phyloP scores from a whole-genome alignment of 495 filamentous ascomycete genomes.

The Letharia columbiana region DNA sequence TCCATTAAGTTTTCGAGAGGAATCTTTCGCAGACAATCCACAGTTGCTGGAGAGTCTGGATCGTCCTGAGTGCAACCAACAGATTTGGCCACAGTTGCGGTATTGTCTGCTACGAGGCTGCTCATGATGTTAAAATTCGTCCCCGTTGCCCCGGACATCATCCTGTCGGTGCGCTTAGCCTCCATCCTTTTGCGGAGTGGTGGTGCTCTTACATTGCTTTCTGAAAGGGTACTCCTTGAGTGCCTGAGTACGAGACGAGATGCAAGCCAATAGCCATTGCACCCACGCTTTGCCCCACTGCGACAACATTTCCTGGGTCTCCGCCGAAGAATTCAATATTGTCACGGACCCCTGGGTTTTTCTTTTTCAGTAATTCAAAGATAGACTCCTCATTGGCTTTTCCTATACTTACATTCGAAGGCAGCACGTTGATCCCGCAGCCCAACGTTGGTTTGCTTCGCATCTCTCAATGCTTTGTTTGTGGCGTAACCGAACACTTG shows the following conservation, averaged over 20 bases:
- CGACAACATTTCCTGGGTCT: slow-evolving; percentile 28
- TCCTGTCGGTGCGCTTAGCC: slow-evolving; percentile 23
- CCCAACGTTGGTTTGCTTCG: slow-evolving; percentile 26
- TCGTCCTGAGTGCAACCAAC: slow-evolving; percentile 22
- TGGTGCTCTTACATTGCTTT: slow-evolving; percentile 23
- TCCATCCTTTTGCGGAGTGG: not conserved
- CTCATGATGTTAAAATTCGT: slow-evolving; percentile 36
- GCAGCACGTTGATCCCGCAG: slow-evolving; percentile 30
- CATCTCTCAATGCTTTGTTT: slow-evolving; percentile 21
- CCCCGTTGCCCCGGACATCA: slow-evolving; percentile 39
- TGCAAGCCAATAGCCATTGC: slow-evolving; percentile 36
- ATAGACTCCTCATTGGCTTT: not conserved
- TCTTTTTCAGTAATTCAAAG: not conserved
- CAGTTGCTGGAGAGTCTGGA: slow-evolving; percentile 19
- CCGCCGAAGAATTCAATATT: slow-evolving; percentile 32
- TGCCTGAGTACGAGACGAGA: slow-evolving; percentile 34
- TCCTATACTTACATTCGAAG: slow-evolving; percentile 25
- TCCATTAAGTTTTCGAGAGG: slow-evolving; percentile 31
- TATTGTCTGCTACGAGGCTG: slow-evolving; percentile 32
- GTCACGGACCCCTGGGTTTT: slow-evolving; percentile 26
- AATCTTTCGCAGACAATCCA: slow-evolving; percentile 31
- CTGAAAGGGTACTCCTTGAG: slow-evolving; percentile 32
- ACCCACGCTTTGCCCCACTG: slow-evolving; percentile 30
- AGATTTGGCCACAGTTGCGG: slow-evolving; percentile 26
- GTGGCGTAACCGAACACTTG: slow-evolving; percentile 28